Base-by-base conservation (phyloP, 495 filamentous ascomycete species). In the Aspergillus ostianus region DNA sequence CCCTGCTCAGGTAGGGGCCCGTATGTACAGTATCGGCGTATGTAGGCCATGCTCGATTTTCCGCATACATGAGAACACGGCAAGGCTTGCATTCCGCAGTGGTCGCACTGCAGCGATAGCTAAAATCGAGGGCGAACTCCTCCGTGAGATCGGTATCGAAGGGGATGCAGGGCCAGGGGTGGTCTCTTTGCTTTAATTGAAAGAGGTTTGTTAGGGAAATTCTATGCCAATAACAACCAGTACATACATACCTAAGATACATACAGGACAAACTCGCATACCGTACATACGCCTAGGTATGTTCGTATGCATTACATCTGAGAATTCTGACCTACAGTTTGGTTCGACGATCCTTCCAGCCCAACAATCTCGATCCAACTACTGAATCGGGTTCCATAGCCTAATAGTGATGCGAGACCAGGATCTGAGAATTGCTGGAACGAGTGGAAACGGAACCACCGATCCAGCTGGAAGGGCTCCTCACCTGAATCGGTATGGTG, bases 401-500 rank as follows among this genome's bases (percentile, higher is more conserved):
- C 26, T 21, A 51, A 8, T 20, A 21, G 18, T 51, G 13, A 51
- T 41, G 36, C 36, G 36, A 41, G 36, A 15, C 36, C 36, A 41
- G 36, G 36, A 41, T 41, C 36, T 41, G 13, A 17, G 36, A 41
- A 41, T 41, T 17, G 13, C 36, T 41, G 36, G 36, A 41, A 32
- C n/a, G 13, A n/a, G 21, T 53, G 51, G 27, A 53, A 10, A 18
- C 18, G 30, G 18, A 27, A 47, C 55, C 55, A 41, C 36, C 36
- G 36, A 41, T 20, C 47, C n/a, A 49, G 9, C 18, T 49, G n/a
- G 49, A 49, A 21, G 49, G 21, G 30, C 19, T 41, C 45, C 15
- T 30, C 15, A 41, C 54, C 60, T 49, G 45, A 48, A 57, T 49
- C 17, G 54, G 57, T 49, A 55, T 45, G 46, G 53, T 45, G 27